Percentiles rank a stretch among this genome's conserved stretches.
Evolutionary conservation across 257 asterid species (phyloP).

Genomic region (Solanum acaule): DNA sequence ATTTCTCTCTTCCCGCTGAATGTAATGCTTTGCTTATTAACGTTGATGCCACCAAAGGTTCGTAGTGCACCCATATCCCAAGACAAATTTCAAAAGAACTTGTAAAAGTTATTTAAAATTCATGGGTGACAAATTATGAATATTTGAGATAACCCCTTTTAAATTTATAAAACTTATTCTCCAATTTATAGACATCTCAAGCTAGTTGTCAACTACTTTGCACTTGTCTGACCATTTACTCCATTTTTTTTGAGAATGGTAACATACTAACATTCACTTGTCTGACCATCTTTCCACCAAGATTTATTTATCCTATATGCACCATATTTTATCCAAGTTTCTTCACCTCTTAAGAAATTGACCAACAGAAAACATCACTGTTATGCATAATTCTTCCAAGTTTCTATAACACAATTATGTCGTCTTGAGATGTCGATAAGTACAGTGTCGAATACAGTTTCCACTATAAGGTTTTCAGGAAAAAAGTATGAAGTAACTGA

Average conservation of each 20-base stretch:
- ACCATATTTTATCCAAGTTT: background rate
- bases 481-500: background rate
- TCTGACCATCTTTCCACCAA: background rate
- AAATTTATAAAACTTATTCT: background rate
- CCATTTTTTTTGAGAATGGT: background rate
- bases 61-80: background rate
- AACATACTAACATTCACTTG: background rate
- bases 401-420: background rate
- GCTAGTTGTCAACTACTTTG: background rate
- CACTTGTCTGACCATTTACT: background rate
- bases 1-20: background rate
- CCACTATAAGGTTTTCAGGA: background rate
- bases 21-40: background rate
- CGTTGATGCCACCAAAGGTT: background rate
- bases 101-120: background rate
- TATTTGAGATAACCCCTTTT: background rate
- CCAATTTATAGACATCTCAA: background rate
- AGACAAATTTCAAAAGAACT: background rate
- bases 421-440: background rate
- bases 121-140: background rate
- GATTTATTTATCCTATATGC: background rate
- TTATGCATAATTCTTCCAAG: background rate
- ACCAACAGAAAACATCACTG: background rate
- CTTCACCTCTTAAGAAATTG: background rate
- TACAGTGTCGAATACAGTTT: background rate